These are phyloP conservation scores for Raffaelea deltoideospora DNA, from an alignment of 2,329 filamentous ascomycete species.

Conservation along the genomic window DNA sequence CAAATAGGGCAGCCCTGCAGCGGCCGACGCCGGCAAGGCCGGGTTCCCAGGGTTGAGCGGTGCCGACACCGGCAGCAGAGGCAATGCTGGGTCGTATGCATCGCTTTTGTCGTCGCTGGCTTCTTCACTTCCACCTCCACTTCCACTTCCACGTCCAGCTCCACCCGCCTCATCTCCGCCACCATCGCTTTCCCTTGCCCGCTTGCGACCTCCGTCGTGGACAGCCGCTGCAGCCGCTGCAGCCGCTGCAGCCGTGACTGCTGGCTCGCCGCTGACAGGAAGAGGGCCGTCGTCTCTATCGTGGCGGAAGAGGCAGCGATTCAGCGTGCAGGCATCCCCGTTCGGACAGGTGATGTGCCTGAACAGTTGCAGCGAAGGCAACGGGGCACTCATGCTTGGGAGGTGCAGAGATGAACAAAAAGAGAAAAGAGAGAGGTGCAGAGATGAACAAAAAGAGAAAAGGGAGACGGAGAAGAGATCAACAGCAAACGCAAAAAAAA, in stretches of 20 bases:
- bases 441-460: too few species aligned
- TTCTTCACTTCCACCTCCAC: too few species aligned
- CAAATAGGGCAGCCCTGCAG: background rate
- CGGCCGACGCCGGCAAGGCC: background rate
- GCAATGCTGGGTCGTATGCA: too few species aligned
- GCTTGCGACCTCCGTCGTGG: background rate
- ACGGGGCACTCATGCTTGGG: too few species aligned
- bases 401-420: background rate
- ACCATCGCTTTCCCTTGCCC: background rate
- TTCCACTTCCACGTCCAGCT: too few species aligned
- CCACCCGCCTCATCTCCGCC: too few species aligned
- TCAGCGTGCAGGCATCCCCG: conserved; percentile 9
- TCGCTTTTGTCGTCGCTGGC: too few species aligned
- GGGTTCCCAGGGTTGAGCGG: too few species aligned
- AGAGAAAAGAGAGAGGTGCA: background rate
- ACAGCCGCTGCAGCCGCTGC: background rate
- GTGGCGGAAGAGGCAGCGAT: conserved; percentile 12
- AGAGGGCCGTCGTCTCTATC: background rate
- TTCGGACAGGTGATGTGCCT: conserved; percentile 13
- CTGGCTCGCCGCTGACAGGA: background rate
- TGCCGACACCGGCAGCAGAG: too few species aligned
- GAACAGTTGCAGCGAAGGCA: conserved; percentile 6
- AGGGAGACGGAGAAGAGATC: too few species aligned
- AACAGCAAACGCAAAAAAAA: too few species aligned
- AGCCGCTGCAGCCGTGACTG: background rate